Conservation (phyloP, 768 basidiomycete species). For the Tremella fuciformis region DNA sequence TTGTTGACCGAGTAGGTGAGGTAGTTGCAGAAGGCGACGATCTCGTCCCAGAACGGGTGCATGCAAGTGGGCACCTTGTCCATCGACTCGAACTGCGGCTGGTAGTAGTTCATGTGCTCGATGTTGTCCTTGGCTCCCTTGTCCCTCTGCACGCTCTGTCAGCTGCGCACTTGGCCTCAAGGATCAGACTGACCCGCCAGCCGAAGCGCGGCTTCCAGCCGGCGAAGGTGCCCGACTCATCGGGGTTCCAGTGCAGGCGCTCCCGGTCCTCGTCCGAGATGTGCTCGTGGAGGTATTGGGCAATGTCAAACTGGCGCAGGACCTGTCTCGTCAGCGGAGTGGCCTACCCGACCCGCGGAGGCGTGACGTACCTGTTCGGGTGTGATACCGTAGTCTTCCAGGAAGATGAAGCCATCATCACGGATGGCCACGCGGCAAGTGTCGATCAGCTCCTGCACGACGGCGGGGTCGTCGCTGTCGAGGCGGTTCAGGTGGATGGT, state of each 20-base stretch:
- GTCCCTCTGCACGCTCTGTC: slow-evolving; percentile 14
- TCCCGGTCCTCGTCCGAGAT: slow-evolving; percentile 34
- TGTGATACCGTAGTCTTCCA: slow-evolving; percentile 30
- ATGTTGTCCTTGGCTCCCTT: slow-evolving; percentile 21
- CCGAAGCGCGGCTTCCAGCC: slow-evolving; percentile 33
- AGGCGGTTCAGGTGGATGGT: slow-evolving; percentile 31
- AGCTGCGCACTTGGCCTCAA: neutral
- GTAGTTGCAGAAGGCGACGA: slow-evolving; percentile 27
- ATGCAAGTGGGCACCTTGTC: slow-evolving; percentile 18
- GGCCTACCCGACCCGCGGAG: neutral
- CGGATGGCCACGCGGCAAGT: slow-evolving; percentile 22
- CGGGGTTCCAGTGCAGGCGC: slow-evolving; percentile 26
- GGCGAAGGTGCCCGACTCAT: slow-evolving; percentile 23
- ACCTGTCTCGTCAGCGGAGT: slow-evolving; percentile 23
- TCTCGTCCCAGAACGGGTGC: slow-evolving; percentile 33
- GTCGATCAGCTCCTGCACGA: slow-evolving; percentile 21
- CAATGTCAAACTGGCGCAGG: slow-evolving; percentile 31
- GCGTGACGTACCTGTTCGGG: slow-evolving; percentile 22
- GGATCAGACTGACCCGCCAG: slow-evolving; percentile 20
- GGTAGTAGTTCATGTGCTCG: slow-evolving; percentile 37
- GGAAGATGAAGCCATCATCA: slow-evolving; percentile 35
- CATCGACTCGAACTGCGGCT: slow-evolving; percentile 16
- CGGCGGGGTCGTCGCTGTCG: slow-evolving; percentile 21
- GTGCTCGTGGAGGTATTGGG: slow-evolving; percentile 27
- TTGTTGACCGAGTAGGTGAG: slow-evolving; percentile 34